Conservation (phyloP, 192 early-diverging fungal species). For the Cetraspora pellucida region DNA sequence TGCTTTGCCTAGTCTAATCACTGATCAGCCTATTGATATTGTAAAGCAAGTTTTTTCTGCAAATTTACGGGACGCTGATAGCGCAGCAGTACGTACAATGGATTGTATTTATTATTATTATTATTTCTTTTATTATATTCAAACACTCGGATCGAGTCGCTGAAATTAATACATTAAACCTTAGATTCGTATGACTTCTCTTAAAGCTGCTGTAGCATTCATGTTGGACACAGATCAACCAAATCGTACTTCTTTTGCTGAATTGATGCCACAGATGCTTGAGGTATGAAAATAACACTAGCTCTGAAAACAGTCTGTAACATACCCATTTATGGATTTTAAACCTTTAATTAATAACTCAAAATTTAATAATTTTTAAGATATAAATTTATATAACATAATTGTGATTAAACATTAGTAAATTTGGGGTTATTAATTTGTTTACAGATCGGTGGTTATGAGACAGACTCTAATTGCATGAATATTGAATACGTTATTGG, state of each 20-base stretch:
- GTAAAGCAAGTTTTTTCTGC: constrained; percentile 73
- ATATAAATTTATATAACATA: no score
- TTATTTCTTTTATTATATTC: not conserved
- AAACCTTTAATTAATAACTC: no score
- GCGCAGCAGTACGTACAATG: constrained; percentile 43
- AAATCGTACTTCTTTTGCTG: constrained; percentile 56
- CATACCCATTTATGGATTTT: no score
- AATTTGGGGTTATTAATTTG: not conserved
- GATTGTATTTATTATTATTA: not conserved
- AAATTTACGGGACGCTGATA: constrained; percentile 71
- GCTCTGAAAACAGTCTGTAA: not conserved
- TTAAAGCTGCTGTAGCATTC: constrained; percentile 78
- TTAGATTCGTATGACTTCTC: constrained; percentile 72
- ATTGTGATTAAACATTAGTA: no score
- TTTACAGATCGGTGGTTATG: not conserved
- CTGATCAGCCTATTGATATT: constrained; percentile 67
- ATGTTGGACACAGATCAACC: constrained; percentile 68
- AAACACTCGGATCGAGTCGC: not conserved
- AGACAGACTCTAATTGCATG: no score
- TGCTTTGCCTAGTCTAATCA: constrained; percentile 77
- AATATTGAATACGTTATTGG: no score
- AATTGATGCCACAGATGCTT: constrained; percentile 81
- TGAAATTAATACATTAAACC: not conserved
- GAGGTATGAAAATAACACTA: constrained; percentile 49
- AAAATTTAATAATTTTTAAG: no score